Evolutionary conservation across 1,284 basidiomycete species (phyloP), one percentile per base, ranked within the genome.

Genomic region (Leccinum variabile): DNA sequence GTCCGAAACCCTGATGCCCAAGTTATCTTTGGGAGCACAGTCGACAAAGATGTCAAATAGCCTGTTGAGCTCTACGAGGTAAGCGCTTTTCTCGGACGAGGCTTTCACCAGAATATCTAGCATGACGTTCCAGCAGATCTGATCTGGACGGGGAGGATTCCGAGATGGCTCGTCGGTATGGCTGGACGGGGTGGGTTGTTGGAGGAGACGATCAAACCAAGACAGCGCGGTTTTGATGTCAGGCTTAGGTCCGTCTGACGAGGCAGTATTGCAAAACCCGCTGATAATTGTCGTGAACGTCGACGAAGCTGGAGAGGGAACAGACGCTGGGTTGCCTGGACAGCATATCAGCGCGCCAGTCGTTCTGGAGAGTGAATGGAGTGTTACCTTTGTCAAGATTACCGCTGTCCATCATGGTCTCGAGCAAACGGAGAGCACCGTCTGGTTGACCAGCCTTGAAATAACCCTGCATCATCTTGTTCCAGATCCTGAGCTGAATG

Each of bases 391-490:
- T 65, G 0, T 72, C 70, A 2, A 77, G 76, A 1, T 80, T 60
- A 1, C 67, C 72, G 1, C 56, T 75, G 64, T 82, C 80, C 72
- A 95, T 80, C 88, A 97, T 92, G 64, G 82, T 76, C 65, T 93
- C 89, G 54, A 97, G 78, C 3, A 96, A 75, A 18, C 75, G 82
- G 9, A 95, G 72, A 5, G 88, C 94, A 54, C 82, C 84, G 3
- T 84, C 83, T 0, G 88, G 80, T 62, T 88, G 79, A 5, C 86
- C 87, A 37, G 81, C 83, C 18, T 78, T 80, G 79, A 97, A 91
- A 76, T 92, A 89, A 0, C 87, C 84, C 53, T 84, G 80, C 59
- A 97, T 84, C 85, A 95, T 91, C 65, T 82, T 78, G 65, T 88
- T 88, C 86, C 87, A 95, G 2, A 92, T 80, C 39, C 78, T 68